Evolutionary conservation across 352 stramenopile species (phyloP).

Genomic region (Globisporangium lucens): DNA sequence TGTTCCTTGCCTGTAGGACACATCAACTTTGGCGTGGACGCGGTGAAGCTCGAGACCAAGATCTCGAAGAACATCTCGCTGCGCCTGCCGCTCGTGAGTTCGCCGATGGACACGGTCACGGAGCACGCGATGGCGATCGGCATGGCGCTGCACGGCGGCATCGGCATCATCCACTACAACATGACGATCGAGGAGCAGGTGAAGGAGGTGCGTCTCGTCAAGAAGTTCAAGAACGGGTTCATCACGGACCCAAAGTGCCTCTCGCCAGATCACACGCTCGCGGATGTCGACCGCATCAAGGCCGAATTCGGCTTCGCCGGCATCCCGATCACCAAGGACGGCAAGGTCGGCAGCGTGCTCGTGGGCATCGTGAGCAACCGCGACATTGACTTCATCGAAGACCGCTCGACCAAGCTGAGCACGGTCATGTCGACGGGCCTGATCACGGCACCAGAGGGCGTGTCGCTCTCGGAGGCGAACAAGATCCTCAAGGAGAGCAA

Average conservation of each 20-base stretch:
- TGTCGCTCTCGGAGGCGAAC: slow-evolving; percentile 97
- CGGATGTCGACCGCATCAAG: slow-evolving; percentile 96
- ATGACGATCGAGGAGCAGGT: slow-evolving; percentile 97
- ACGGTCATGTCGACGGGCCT: slow-evolving; percentile 90
- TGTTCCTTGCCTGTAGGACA: slow-evolving; percentile 44
- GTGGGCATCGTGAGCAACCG: slow-evolving; percentile 99
- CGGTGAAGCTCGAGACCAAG: slow-evolving; percentile 95
- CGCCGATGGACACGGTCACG: slow-evolving; percentile 99
- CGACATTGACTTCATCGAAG: slow-evolving; percentile 99
- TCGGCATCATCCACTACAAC: slow-evolving; percentile 99
- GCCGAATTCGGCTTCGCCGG: slow-evolving; percentile 95
- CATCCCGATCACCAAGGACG: slow-evolving; percentile 98
- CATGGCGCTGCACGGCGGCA: slow-evolving; percentile 98
- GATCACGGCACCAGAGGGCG: slow-evolving; percentile 93
- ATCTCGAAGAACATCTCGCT: slow-evolving; percentile 95
- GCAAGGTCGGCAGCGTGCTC: slow-evolving; percentile 97
- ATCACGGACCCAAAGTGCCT: slow-evolving; percentile 98
- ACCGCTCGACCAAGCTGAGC: slow-evolving; percentile 83
- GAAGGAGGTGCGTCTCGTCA: slow-evolving; percentile 92
- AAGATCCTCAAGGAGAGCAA: slow-evolving; percentile 97
- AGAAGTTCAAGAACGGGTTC: slow-evolving; percentile 99
- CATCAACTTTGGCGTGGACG: slow-evolving; percentile 92
- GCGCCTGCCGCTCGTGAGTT: slow-evolving; percentile 95
- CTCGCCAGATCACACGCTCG: slow-evolving; percentile 94
- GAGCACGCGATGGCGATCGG: slow-evolving; percentile 99